Evolutionary conservation across 257 asterid genomes (phyloP).

Genomic region (Solanum microdontum): DNA sequence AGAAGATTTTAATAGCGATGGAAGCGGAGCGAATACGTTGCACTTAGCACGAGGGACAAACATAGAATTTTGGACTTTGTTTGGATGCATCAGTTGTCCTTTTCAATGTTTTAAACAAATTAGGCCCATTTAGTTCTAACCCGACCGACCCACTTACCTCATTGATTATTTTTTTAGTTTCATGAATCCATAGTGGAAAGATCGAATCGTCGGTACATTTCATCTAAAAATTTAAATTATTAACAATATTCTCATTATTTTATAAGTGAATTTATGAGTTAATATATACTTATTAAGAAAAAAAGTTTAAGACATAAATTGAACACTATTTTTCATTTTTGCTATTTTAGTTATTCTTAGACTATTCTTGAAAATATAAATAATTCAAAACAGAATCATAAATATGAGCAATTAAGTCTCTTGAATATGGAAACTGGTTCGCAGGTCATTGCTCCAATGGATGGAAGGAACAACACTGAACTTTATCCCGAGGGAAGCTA

Average conservation of each 20-base stretch:
- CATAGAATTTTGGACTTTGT: neutral
- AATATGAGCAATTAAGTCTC: too few relatives aligned
- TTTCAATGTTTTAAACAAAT: neutral
- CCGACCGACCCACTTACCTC: neutral
- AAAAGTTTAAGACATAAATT: too few relatives aligned
- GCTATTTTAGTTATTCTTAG: too few relatives aligned
- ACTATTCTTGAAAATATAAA: too few relatives aligned
- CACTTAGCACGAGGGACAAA: conserved; percentile 3
- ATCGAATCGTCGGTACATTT: neutral
- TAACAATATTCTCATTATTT: too few relatives aligned
- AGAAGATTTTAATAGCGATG: neutral
- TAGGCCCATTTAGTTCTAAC: neutral
- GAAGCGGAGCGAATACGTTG: neutral
- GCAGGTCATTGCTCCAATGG: too few relatives aligned
- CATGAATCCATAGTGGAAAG: neutral
- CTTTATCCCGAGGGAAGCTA: too few relatives aligned
- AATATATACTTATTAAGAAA: too few relatives aligned
- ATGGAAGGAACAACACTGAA: too few relatives aligned
- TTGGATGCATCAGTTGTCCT: neutral
- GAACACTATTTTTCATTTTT: too few relatives aligned
- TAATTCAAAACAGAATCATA: too few relatives aligned
- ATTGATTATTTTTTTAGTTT: neutral
- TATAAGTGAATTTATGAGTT: neutral
- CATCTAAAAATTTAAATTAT: neutral
- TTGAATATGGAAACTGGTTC: too few relatives aligned